phyloP scores from a whole-genome alignment of 352 stramenopile species.

The Phytophthora litchii region DNA sequence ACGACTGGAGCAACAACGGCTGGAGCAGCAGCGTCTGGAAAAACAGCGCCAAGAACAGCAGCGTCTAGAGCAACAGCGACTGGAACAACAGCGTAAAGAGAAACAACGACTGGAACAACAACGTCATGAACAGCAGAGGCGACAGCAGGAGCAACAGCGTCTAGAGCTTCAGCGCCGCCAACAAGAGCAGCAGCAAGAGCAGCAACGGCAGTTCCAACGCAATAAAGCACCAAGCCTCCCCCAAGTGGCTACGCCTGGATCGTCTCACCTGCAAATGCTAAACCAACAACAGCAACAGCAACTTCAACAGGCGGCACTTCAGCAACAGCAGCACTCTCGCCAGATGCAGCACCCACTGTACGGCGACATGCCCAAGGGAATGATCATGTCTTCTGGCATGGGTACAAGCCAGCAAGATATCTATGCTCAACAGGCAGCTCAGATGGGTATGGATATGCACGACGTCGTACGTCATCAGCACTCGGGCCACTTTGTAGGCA shows the following conservation, averaged over 20 bases:
- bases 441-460: conserved; percentile 66
- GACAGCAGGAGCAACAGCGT: conserved; percentile 28
- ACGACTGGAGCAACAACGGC: conserved; percentile 22
- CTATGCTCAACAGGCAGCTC: conserved; percentile 51
- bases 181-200: conserved; percentile 43
- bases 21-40: conserved; percentile 24
- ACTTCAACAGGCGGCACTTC: conserved; percentile 44
- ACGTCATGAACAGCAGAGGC: conserved; percentile 26
- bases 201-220: conserved; percentile 41
- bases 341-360: conserved; percentile 63
- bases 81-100: conserved; percentile 21
- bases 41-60: conserved; percentile 33
- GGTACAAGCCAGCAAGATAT: conserved; percentile 52
- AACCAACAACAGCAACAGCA: conserved; percentile 54
- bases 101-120: conserved; percentile 30
- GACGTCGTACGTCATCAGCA: conserved; percentile 58
- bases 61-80: conserved; percentile 29
- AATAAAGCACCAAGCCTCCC: conserved; percentile 39
- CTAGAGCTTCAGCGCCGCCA: conserved; percentile 38
- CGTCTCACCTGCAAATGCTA: conserved; percentile 56
- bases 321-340: conserved; percentile 50
- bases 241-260: conserved; percentile 35
- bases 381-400: conserved; percentile 52
- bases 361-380: conserved; percentile 55
- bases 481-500: conserved; percentile 37